These are phyloP conservation scores for Fusarium verticillioides DNA, from an alignment of 2,329 filamentous ascomycete species.

Conservation along the genomic window DNA sequence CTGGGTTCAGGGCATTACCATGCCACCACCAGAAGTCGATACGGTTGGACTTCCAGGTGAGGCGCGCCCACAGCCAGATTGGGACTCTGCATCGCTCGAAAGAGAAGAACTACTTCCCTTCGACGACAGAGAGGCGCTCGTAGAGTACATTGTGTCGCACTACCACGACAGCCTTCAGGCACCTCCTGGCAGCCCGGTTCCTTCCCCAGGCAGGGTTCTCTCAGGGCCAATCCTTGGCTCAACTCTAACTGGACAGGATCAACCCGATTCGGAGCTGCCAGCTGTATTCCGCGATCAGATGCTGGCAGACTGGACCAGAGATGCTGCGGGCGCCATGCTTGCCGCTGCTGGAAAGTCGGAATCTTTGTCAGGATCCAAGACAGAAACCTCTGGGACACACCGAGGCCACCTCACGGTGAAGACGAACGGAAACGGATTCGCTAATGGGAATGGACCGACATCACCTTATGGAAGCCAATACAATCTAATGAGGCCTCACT, in stretches of 20 bases:
- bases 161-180: constrained; percentile 73
- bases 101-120: constrained; percentile 77
- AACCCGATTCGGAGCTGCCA: constrained; percentile 69
- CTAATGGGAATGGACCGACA: constrained; percentile 49
- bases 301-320: constrained; percentile 82
- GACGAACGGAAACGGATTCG: constrained; percentile 47
- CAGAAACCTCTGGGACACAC: constrained; percentile 66
- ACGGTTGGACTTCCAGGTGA: constrained; percentile 67
- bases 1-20: constrained; percentile 79
- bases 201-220: constrained; percentile 74
- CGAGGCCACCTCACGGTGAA: constrained; percentile 69
- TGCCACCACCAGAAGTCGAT: constrained; percentile 75
- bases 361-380: constrained; percentile 80
- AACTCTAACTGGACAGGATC: constrained; percentile 53
- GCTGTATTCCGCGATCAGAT: constrained; percentile 77
- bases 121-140: constrained; percentile 75
- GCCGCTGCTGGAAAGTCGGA: constrained; percentile 76
- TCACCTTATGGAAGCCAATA: constrained; percentile 63
- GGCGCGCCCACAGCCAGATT: constrained; percentile 55
- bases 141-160: constrained; percentile 77
- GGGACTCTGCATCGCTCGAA: constrained; percentile 66
- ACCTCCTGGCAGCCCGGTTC: constrained; percentile 75
- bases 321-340: constrained; percentile 74
- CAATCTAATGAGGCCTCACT: constrained; percentile 60
- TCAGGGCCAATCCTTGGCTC: constrained; percentile 70